Evolutionary conservation across 2,329 filamentous ascomycete genomes (phyloP).

Genomic region (Aspergillus niger): DNA sequence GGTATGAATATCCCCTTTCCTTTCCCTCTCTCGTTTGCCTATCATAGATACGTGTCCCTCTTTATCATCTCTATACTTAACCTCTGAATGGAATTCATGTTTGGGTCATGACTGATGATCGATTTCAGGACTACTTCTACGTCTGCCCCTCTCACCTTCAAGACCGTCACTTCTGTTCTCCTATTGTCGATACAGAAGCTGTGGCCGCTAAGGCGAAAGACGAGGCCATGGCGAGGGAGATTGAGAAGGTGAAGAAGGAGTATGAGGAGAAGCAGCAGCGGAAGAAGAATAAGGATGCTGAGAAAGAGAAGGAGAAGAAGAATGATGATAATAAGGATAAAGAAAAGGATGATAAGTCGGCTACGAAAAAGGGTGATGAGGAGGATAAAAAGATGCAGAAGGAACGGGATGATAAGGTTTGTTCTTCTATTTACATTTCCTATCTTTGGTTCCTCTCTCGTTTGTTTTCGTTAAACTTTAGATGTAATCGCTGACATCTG

Average conservation of each 20-base stretch:
- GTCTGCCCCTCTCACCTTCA: constrained; percentile 81
- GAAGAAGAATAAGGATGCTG: constrained; percentile 63
- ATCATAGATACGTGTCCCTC: too few relatives aligned
- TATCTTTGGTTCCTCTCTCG: constrained; percentile 6
- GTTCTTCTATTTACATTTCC: background rate
- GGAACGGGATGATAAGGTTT: constrained; percentile 58
- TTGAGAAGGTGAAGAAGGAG: constrained; percentile 51
- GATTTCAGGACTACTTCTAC: constrained; percentile 79
- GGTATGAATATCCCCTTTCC: constrained; percentile 50
- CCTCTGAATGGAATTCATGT: too few relatives aligned
- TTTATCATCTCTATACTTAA: too few relatives aligned
- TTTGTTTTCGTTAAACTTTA: background rate
- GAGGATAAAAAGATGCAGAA: constrained; percentile 44
- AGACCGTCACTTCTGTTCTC: constrained; percentile 75
- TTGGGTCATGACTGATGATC: too few relatives aligned
- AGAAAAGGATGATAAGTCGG: constrained; percentile 37
- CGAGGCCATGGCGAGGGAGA: constrained; percentile 47
- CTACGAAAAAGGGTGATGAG: constrained; percentile 41
- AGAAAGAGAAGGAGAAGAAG: constrained; percentile 52
- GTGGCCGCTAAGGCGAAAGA: constrained; percentile 47
- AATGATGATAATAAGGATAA: constrained; percentile 46
- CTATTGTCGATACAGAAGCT: constrained; percentile 50
- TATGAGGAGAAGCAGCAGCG: constrained; percentile 77
- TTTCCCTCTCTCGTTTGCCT: too few relatives aligned
- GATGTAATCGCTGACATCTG: background rate